phyloP scores from a whole-genome alignment of 2,329 filamentous ascomycete species.

The Colletotrichum nymphaeae region DNA sequence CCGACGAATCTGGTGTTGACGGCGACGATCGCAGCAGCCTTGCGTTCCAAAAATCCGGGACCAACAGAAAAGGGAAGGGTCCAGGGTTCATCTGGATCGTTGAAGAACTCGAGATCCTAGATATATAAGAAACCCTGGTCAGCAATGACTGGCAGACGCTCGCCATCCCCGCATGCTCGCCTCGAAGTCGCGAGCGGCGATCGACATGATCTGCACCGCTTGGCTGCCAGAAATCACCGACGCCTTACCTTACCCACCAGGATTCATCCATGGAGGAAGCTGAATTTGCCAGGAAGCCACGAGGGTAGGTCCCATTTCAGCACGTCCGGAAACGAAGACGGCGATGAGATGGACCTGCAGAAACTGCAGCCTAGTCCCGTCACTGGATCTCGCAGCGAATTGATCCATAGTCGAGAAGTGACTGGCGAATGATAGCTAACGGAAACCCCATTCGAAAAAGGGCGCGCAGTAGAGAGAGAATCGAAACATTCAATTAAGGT shows the following conservation, averaged over 20 bases:
- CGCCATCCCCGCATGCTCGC: conserved; percentile 24
- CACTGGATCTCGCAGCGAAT: conserved; percentile 34
- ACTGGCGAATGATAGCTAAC: conserved; percentile 22
- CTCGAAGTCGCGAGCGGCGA: conserved; percentile 19
- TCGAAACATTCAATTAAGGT: background rate
- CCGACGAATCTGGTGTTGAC: background rate
- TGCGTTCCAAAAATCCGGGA: conserved; percentile 24
- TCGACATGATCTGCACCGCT: conserved; percentile 23
- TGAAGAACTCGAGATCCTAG: conserved; percentile 26
- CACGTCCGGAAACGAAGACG: background rate
- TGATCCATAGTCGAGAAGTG: conserved; percentile 30
- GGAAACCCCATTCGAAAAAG: background rate
- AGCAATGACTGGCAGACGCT: conserved; percentile 1
- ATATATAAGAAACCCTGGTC: conserved; percentile 10
- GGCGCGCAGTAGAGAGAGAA: background rate
- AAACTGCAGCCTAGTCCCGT: conserved; percentile 27
- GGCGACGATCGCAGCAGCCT: conserved; percentile 27
- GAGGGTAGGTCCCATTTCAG: conserved; percentile 18
- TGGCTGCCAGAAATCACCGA: conserved; percentile 3
- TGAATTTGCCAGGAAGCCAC: conserved; percentile 23
- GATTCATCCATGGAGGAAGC: conserved; percentile 23
- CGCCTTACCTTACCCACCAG: conserved; percentile 33
- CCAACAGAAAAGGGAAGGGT: conserved; percentile 22
- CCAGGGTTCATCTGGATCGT: conserved; percentile 23
- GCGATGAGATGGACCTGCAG: conserved; percentile 31